Evolutionary conservation across 2,329 filamentous ascomycete species (phyloP), one percentile per base, ranked within the genome.

Genomic region (Calonectria naviculata): DNA sequence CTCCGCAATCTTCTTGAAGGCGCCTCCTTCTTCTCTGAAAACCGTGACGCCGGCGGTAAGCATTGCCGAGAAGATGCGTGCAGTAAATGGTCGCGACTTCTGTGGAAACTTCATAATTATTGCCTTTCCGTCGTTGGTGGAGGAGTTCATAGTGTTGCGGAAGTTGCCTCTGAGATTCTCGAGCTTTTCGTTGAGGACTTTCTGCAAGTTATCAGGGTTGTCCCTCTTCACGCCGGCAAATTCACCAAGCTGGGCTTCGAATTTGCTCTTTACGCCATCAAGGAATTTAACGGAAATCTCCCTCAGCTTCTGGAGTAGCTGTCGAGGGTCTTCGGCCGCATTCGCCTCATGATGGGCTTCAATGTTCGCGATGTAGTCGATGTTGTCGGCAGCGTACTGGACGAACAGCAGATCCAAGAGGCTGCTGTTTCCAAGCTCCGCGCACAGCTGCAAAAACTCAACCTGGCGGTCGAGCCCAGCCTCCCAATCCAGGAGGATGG

Each of bases 341-440:
- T 46, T 21, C 8, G n/a, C n/a, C 34, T 38, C 13, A 5, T 5
- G 9, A 13, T 36, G 21, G 31, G 21, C 21, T 36, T 19, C 13
- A n/a, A 58, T 38, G 52, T 58, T 58, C 21, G 52, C 52, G 15
- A 38, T 58, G 31, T 58, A 58, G 52, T 58, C 52, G 31, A 58
- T 58, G 52, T 58, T 58, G 10, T 58, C 52, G 21, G 52, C 52
- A 36, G 52, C 34, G 8, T 58, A 58, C 21, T 58, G 52, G 21
- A 58, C 52, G 12, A 58, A 38, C 31, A 58, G 21, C 13, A 58
- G 8, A 15, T 58, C 52, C 21, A 58, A 19, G 4, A 58, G 52
- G 17, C 52, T 26, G 52, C 31, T 31, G 31, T 58, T 58, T 19
- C 21, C 52, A 36, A 58, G 52, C 12, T 36, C 31, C 52, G 38